Evolutionary conservation across 129 eudicot genomes (phyloP).

Genomic region (Chrysanthemum seticuspe): DNA sequence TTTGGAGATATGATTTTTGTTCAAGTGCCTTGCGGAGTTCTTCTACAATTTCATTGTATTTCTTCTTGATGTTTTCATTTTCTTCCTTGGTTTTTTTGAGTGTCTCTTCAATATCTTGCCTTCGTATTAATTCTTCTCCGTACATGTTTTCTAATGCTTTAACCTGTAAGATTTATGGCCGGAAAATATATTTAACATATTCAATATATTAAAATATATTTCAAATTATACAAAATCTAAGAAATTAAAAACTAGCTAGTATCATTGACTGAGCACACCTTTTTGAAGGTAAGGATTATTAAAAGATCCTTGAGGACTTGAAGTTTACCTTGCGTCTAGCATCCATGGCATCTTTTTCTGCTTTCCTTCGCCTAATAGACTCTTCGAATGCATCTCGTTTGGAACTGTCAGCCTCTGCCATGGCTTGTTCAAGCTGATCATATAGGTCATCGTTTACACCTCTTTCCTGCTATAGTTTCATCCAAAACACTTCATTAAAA

Average conservation of each 20-base stretch:
- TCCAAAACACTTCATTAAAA: constrained; percentile 8
- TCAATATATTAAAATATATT: no score
- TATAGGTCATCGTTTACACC: constrained; percentile 49
- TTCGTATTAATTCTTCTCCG: constrained; percentile 45
- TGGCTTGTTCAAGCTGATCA: constrained; percentile 67
- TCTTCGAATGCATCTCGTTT: constrained; percentile 72
- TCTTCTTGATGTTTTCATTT: constrained; percentile 37
- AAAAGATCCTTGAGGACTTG: constrained; percentile 7
- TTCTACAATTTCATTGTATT: constrained; percentile 38
- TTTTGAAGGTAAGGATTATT: neutral
- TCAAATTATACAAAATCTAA: no score
- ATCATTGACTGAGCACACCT: no score
- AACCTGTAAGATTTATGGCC: constrained; percentile 37
- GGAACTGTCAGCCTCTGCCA: constrained; percentile 69
- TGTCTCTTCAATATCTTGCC: constrained; percentile 55
- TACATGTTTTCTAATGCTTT: constrained; percentile 49
- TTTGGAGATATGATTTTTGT: constrained; percentile 52
- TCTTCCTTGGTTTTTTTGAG: constrained; percentile 51
- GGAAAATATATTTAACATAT: no score
- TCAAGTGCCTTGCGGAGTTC: constrained; percentile 51
- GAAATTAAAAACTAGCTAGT: no score
- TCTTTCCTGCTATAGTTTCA: constrained; percentile 51
- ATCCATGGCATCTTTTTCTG: constrained; percentile 72
- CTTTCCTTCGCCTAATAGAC: constrained; percentile 73
- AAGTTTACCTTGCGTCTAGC: constrained; percentile 68